Percentiles rank a stretch among this genome's conserved stretches.
phyloP scores from a whole-genome alignment of 2,329 filamentous ascomycete species.

The Fusarium scirpi region DNA sequence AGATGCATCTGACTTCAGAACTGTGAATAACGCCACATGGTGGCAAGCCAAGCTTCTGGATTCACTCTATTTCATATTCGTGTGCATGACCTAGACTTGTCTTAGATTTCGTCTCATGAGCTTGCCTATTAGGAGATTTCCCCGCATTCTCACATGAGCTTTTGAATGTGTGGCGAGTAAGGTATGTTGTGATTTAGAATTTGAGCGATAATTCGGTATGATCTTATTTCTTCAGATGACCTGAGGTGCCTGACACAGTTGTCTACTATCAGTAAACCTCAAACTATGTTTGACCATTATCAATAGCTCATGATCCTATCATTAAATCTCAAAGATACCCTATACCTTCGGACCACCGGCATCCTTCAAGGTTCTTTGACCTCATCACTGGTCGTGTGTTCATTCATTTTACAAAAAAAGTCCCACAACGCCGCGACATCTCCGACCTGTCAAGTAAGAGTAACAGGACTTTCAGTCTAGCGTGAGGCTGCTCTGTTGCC shows the following conservation, averaged over 20 bases:
- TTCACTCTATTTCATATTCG: not conserved
- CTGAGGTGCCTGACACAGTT: no score
- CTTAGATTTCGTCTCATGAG: not conserved
- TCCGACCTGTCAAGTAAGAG: conserved; percentile 22
- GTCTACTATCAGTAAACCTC: not conserved
- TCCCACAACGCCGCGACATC: conserved; percentile 36
- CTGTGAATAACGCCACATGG: conserved; percentile 7
- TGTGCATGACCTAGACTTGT: not conserved
- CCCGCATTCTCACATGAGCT: not conserved
- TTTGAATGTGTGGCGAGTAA: not conserved
- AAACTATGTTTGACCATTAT: not conserved
- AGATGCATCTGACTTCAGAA: not conserved
- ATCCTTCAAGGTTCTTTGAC: conserved; percentile 34
- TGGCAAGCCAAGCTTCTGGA: conserved; percentile 7
- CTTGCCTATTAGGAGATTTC: conserved; percentile 7
- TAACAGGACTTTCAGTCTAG: not conserved
- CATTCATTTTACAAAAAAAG: not conserved
- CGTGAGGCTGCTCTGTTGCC: conserved; percentile 2
- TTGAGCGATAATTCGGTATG: no score
- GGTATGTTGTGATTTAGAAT: not conserved
- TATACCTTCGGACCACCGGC: conserved; percentile 9
- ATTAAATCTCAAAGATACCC: not conserved
- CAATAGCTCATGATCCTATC: not conserved
- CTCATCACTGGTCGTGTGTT: not conserved
- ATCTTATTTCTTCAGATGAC: not conserved